Evolutionary conservation across 2,329 filamentous ascomycete species (phyloP).

Genomic region (Neopestalotiopsis sp.): DNA sequence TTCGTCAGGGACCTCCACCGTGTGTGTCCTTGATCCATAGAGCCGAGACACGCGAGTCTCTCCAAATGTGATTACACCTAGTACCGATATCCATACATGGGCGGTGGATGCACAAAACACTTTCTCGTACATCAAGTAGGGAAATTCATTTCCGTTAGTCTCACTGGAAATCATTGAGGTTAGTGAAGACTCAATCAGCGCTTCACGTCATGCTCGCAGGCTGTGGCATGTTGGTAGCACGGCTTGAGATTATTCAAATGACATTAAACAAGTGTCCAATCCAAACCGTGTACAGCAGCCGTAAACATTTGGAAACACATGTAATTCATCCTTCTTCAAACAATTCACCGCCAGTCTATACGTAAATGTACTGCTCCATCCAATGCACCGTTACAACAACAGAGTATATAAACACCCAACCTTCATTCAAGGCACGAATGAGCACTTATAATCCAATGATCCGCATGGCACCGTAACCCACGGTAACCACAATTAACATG

Average conservation of each 20-base stretch:
- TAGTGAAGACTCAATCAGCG: too few species aligned
- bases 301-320: not conserved
- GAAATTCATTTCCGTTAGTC: too few species aligned
- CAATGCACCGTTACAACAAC: not conserved
- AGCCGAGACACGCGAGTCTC: not conserved
- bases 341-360: not conserved
- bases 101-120: too few species aligned
- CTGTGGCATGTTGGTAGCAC: too few species aligned
- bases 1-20: not conserved
- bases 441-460: constrained; percentile 45
- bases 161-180: too few species aligned
- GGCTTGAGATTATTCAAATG: too few species aligned
- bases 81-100: too few species aligned
- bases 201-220: too few species aligned
- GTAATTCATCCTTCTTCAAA: not conserved
- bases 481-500: constrained; percentile 79
- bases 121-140: too few species aligned
- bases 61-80: too few species aligned
- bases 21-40: not conserved
- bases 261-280: too few species aligned
- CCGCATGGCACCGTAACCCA: constrained; percentile 91
- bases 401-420: not conserved
- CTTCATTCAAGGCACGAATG: not conserved
- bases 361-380: not conserved
- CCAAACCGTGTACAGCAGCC: too few species aligned